phyloP scores from a whole-genome alignment of 768 basidiomycete genomes.

The Amanita inopinata region DNA sequence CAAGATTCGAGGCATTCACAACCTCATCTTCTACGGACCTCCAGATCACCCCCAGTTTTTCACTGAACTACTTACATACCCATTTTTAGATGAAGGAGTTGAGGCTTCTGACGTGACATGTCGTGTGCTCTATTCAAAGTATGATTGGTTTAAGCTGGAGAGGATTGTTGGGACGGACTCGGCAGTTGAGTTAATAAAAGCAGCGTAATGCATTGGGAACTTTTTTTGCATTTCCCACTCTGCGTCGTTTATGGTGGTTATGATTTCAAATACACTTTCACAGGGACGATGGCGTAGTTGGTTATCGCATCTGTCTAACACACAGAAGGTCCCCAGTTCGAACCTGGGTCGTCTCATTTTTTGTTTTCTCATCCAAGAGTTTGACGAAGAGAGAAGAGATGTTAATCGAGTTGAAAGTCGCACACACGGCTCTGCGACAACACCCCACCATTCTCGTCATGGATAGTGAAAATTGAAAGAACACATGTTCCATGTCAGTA shows the following conservation, averaged over 20 bases:
- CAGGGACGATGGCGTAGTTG: slow-evolving; percentile 63
- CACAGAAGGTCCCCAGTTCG: slow-evolving; percentile 45
- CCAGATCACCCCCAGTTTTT: slow-evolving; percentile 91
- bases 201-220: neutral
- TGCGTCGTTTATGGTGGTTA: too few relatives aligned
- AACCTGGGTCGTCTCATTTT: slow-evolving; percentile 25
- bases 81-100: slow-evolving; percentile 86
- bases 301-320: slow-evolving; percentile 82
- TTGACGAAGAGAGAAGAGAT: too few relatives aligned
- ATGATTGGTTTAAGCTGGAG: slow-evolving; percentile 83
- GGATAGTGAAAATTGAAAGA: too few relatives aligned
- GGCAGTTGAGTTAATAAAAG: slow-evolving; percentile 33
- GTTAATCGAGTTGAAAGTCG: too few relatives aligned
- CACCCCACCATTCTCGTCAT: too few relatives aligned
- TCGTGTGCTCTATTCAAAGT: slow-evolving; percentile 76
- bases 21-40: slow-evolving; percentile 87
- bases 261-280: too few relatives aligned
- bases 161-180: slow-evolving; percentile 61
- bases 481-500: slow-evolving; percentile 1
- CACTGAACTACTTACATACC: slow-evolving; percentile 80
- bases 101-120: slow-evolving; percentile 80
- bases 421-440: too few relatives aligned
- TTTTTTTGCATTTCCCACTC: neutral
- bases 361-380: too few relatives aligned
- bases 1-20: slow-evolving; percentile 86